phyloP scores from a whole-genome alignment of 495 filamentous ascomycete genomes.

The Oidiodendron maius region DNA sequence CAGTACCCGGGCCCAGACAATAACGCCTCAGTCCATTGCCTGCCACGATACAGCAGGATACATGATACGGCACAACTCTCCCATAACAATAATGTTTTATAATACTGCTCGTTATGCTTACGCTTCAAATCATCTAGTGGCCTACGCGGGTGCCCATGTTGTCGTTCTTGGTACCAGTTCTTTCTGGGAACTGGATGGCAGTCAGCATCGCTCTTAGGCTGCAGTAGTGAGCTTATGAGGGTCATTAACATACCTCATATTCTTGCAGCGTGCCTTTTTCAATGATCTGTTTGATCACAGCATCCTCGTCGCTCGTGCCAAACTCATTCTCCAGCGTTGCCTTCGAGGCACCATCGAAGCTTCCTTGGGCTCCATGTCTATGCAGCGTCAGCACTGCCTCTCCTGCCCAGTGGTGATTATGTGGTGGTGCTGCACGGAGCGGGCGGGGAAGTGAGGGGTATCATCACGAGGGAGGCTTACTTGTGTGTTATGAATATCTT shows the following conservation, averaged over 20 bases:
- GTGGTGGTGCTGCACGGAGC: too few relatives aligned
- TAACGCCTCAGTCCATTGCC: too few relatives aligned
- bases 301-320: conserved; percentile 69
- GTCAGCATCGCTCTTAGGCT: neutral
- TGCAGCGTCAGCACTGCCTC: conserved; percentile 1
- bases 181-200: conserved; percentile 21
- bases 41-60: neutral
- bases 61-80: neutral
- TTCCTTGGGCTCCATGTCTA: conserved; percentile 84
- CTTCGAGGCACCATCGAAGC: conserved; percentile 70
- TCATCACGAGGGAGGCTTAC: conserved; percentile 48
- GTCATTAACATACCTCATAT: conserved; percentile 48
- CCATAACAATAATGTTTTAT: neutral
- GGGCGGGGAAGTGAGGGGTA: conserved; percentile 12
- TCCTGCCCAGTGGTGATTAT: conserved; percentile 5
- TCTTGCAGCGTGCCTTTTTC: conserved; percentile 67
- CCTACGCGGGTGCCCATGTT: conserved; percentile 33
- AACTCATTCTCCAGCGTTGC: conserved; percentile 77
- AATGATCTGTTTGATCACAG: conserved; percentile 72
- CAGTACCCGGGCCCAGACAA: too few relatives aligned
- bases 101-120: too few relatives aligned
- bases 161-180: conserved; percentile 40
- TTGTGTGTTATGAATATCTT: conserved; percentile 88
- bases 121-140: conserved; percentile 29
- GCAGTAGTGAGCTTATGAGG: neutral